Evolutionary conservation across 768 basidiomycete species (phyloP).

Genomic region (Galerina marginata): DNA sequence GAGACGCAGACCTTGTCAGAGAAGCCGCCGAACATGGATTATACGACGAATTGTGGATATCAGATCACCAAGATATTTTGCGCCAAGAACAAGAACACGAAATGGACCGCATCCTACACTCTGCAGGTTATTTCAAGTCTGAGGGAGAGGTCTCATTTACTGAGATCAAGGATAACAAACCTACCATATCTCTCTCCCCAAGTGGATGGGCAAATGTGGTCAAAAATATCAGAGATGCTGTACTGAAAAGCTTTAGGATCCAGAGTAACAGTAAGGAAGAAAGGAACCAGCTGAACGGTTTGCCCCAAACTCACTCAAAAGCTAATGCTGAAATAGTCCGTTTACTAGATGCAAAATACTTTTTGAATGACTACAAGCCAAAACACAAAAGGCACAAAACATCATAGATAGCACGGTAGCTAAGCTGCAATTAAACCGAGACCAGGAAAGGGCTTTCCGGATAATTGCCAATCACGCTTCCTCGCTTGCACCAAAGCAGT

Average conservation of each 20-base stretch:
- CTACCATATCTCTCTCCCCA: not conserved
- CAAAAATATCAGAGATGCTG: not conserved
- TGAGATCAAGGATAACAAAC: not conserved
- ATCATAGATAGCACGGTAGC: not conserved
- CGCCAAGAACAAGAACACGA: too few relatives aligned
- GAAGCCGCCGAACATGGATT: too few relatives aligned
- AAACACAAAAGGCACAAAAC: not conserved
- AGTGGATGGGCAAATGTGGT: conserved; percentile 5
- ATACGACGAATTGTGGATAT: too few relatives aligned
- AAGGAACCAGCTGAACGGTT: too few relatives aligned
- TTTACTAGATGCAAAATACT: not conserved
- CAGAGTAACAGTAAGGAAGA: too few relatives aligned
- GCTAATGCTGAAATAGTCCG: too few relatives aligned
- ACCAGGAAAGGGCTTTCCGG: not conserved
- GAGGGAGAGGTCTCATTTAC: too few relatives aligned
- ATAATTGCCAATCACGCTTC: not conserved
- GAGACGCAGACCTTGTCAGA: too few relatives aligned
- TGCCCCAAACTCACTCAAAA: too few relatives aligned
- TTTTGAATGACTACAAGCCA: not conserved
- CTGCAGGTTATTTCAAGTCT: too few relatives aligned
- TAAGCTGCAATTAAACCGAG: not conserved
- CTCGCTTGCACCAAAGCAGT: not conserved
- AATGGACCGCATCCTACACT: too few relatives aligned
- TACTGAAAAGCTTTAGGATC: not conserved
- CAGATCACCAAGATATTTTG: too few relatives aligned